Evolutionary conservation across 2,329 filamentous ascomycete genomes (phyloP).

Genomic region (Paraphaeosphaeria sporulosa): DNA sequence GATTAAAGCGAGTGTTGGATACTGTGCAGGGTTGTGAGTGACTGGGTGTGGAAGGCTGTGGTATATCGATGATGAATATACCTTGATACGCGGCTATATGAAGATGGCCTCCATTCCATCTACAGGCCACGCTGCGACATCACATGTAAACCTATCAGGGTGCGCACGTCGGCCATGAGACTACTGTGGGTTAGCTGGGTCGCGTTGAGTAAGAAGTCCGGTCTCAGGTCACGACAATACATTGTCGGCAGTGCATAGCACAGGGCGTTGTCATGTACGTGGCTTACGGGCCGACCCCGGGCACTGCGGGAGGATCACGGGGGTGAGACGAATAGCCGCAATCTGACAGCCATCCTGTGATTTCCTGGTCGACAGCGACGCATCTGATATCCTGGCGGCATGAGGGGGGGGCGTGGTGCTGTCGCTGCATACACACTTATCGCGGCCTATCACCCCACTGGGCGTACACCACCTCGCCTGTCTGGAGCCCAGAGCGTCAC

Average conservation of each 20-base stretch:
- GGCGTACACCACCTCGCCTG: slow-evolving; percentile 27
- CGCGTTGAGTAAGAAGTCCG: slow-evolving; percentile 11
- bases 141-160: slow-evolving; percentile 37
- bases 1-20: slow-evolving; percentile 37
- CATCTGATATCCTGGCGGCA: slow-evolving; percentile 31
- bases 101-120: slow-evolving; percentile 37
- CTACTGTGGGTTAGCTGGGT: slow-evolving; percentile 15
- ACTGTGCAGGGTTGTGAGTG: slow-evolving; percentile 28
- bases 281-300: slow-evolving; percentile 41
- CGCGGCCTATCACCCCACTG: slow-evolving; percentile 33
- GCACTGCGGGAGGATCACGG: slow-evolving; percentile 34
- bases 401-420: slow-evolving; percentile 27
- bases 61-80: slow-evolving; percentile 43
- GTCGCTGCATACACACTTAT: slow-evolving; percentile 26
- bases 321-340: slow-evolving; percentile 22
- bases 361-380: slow-evolving; percentile 27
- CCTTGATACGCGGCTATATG: slow-evolving; percentile 45
- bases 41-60: slow-evolving; percentile 33
- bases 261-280: slow-evolving; percentile 17
- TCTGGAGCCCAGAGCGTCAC: slow-evolving; percentile 27
- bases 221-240: slow-evolving; percentile 10
- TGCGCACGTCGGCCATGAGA: slow-evolving; percentile 20
- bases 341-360: slow-evolving; percentile 24
- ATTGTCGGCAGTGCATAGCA: slow-evolving; percentile 16
- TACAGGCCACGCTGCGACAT: slow-evolving; percentile 33